Evolutionary conservation across 148 eudicot genomes (phyloP).

Genomic region (Heliosperma pusillum): DNA sequence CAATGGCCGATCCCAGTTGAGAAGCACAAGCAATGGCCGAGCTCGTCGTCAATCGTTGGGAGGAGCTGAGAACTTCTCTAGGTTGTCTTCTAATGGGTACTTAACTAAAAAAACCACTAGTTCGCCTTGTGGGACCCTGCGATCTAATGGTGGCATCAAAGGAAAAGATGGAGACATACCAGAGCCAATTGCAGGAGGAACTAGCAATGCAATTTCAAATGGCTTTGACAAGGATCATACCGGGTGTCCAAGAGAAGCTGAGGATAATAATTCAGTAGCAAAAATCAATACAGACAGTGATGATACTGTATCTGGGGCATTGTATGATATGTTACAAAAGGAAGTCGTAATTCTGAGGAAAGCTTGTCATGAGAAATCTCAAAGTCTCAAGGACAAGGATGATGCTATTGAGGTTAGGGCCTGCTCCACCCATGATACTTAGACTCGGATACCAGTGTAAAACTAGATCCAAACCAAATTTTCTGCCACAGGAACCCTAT

Average conservation of each 20-base stretch:
- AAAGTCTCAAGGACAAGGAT: conserved; percentile 74
- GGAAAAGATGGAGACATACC: conserved; percentile 35
- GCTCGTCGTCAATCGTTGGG: conserved; percentile 76
- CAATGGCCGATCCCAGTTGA: conserved; percentile 43
- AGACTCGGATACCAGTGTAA: no score
- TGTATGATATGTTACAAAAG: conserved; percentile 89
- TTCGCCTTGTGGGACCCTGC: conserved; percentile 39
- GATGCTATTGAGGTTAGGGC: conserved; percentile 79
- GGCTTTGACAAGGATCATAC: conserved; percentile 27
- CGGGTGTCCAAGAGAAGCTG: conserved; percentile 26
- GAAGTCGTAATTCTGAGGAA: conserved; percentile 69
- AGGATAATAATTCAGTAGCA: conserved; percentile 31
- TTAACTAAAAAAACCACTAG: conserved; percentile 44
- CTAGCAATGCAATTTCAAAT: conserved; percentile 23
- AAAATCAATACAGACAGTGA: conserved; percentile 37
- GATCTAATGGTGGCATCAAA: conserved; percentile 42
- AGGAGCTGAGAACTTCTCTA: conserved; percentile 61
- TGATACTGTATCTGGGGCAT: conserved; percentile 72
- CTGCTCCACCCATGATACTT: background rate
- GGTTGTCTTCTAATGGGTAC: conserved; percentile 55
- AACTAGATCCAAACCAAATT: no score
- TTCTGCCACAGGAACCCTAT: background rate
- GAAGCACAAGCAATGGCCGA: conserved; percentile 54
- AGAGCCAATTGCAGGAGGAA: conserved; percentile 18
- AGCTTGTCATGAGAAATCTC: conserved; percentile 83